Evolutionary conservation across 306 rosid genomes (phyloP), one percentile per base, ranked within the genome.

Genomic region (Dryas octopetala): DNA sequence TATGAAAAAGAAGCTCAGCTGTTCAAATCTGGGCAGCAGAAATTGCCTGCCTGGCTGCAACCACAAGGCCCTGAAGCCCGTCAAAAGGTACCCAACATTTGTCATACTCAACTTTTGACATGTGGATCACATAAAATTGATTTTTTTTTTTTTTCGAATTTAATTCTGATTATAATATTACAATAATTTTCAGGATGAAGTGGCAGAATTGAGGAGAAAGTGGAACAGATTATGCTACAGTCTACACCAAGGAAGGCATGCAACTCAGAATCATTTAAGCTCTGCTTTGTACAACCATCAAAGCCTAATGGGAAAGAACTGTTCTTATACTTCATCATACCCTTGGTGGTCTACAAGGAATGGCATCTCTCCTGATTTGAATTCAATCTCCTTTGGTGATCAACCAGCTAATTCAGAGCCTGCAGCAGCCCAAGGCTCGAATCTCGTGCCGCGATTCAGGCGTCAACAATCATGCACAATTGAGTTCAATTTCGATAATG

Each of bases 21-120:
- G 84, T 71, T 88, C 77, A 86, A 88, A 77, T 85, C 93, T 63
- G 79, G 80, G 76, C 91, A 89, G 67, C 89, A 87, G 51, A 96
- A 88, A 54, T 74, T 96, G 79, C 98, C 98, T 75, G 78, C 92
- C 64, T 96, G 99, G 99, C 94, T 96, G 78, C 99, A 85, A 79
- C 86, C 94, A 72, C 91, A 87, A 65, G 85, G 77, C 75, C 71
- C 89, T 3, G 82, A 88, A 80, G 46, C 75, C 55, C 82, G 74
- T 76, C 97, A 82, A 14, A 90, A 88, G 98, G 98, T 94, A 78
- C 47, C 11, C 15, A 14, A 44, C 54, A n/a, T 32, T 44, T 57
- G 43, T 72, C 6, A 57, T 47, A 13, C 4, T 28, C 32, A 44
- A 58, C 65, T 60, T 72, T 73, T 47, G 76, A 73, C 76, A 46